Evolutionary conservation across 2,329 filamentous ascomycete genomes (phyloP).

Genomic region (Colletotrichum endophyticum): DNA sequence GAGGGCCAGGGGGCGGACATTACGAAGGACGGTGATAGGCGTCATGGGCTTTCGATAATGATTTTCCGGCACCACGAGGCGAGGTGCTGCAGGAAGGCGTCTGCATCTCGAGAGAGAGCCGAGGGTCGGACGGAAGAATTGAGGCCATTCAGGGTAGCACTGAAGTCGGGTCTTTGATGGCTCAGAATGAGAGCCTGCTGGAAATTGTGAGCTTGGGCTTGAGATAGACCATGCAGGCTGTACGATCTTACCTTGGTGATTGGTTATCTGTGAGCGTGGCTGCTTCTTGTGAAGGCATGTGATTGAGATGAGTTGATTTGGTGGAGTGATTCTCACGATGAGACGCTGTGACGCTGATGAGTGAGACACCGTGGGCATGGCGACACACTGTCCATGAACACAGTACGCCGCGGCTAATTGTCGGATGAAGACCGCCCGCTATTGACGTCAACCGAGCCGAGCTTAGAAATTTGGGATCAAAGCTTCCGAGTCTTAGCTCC

Average conservation of each 20-base stretch:
- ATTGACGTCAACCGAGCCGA: slow-evolving; percentile 11
- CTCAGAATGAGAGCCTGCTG: neutral
- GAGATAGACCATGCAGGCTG: neutral
- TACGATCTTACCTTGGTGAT: neutral
- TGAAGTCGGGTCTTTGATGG: neutral
- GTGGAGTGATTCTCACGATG: neutral
- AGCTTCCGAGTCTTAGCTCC: neutral
- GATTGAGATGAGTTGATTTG: neutral
- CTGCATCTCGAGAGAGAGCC: neutral
- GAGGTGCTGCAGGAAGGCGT: neutral
- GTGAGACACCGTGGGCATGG: neutral
- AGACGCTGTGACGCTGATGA: no score
- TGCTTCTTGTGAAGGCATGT: neutral
- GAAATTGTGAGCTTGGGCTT: neutral
- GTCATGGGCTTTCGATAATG: neutral
- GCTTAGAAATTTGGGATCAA: slow-evolving; percentile 2
- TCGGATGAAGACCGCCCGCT: neutral
- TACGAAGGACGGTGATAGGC: neutral
- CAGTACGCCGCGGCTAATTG: neutral
- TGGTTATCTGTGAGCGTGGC: neutral
- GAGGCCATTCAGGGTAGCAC: neutral
- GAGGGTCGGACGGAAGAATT: neutral
- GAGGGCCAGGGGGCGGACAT: neutral
- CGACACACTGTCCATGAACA: neutral
- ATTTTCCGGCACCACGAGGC: neutral